Evolutionary conservation across 192 early-diverging fungal species (phyloP), one percentile per base, ranked within the genome.

Genomic region (Podila minutissima): DNA sequence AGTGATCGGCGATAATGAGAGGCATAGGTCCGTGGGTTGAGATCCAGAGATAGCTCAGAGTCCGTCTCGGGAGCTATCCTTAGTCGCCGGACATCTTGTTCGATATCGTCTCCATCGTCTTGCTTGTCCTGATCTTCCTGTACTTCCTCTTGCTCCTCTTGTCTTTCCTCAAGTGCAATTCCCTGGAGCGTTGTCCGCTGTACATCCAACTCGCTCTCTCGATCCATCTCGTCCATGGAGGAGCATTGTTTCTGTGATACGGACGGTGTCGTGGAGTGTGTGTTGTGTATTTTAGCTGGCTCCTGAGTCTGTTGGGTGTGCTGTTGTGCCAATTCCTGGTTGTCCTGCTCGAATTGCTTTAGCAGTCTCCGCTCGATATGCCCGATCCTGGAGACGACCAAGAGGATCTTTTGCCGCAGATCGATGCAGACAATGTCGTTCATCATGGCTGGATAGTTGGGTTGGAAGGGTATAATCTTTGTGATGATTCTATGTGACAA

Each of bases 341-440:
- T 69, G 20, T 81, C 77, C 24, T 73, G 66, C 35, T 81, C 77
- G 29, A 69, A 81, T 13, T 64, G 48, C 51, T 72, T 68, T 35
- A 81, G 49, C 8, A 81, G 71, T 12, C 77, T 48, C 31, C 77
- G 62, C 53, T 81, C 77, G n/a, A 81, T 28, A 51, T 69, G 67
- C 24, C 59, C 77, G 33, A 81, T 73, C 32, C 77, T 72, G 29
- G 77, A 13, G 19, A 81, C 63, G 35, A 64, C 66, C 11, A 49
- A 33, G 6, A 81, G 63, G 17, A 81, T 69, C 58, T 81, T 81
- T 81, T 81, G 77, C 6, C 77, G 65, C 11, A 81, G 71, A 38
- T 81, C 77, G 66, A 73, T 81, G 37, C 77, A 81, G 28, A 66
- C 77, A 69, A 81, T 81, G 15, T 81, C 77, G 67, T 81, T 81